A percentile compares a stretch with the other conserved stretches of the same genome.
phyloP scores from a whole-genome alignment of 2,329 filamentous ascomycete species.

The Coniella lustricola region DNA sequence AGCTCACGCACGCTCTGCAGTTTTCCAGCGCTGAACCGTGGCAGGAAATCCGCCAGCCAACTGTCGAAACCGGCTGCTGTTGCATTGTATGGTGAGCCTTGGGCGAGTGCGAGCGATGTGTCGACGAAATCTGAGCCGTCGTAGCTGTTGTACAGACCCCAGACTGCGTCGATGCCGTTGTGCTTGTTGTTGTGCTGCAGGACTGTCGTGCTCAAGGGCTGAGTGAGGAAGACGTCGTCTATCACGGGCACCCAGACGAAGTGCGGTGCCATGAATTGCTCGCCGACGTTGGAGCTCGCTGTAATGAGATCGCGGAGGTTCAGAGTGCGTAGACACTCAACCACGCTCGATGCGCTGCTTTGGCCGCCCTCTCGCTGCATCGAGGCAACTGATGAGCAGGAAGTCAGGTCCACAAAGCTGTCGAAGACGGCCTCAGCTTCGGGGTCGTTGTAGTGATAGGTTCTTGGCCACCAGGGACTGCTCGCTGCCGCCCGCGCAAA shows the following conservation, averaged over 20 bases:
- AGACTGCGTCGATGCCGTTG: not conserved
- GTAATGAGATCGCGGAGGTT: not conserved
- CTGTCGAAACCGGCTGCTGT: not conserved
- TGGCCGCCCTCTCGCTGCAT: not conserved
- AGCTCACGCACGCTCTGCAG: not conserved
- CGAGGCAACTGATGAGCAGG: not conserved
- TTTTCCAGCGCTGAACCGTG: not conserved
- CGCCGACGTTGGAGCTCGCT: not conserved
- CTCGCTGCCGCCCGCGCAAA: not conserved
- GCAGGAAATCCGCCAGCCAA: constrained; percentile 1
- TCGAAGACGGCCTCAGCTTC: not conserved
- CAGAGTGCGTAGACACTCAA: not conserved
- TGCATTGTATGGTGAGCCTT: not conserved
- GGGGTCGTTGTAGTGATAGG: not conserved
- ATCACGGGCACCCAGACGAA: not conserved
- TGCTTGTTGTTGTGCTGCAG: not conserved
- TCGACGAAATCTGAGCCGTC: not conserved
- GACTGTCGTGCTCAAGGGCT: not conserved
- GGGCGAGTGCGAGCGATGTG: not conserved
- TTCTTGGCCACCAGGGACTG: not conserved
- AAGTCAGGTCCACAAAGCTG: not conserved
- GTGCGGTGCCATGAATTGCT: not conserved
- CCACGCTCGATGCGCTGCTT: not conserved
- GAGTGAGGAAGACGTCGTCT: not conserved
- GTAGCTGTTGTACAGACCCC: not conserved